phyloP scores from a whole-genome alignment of 768 basidiomycete genomes.

The Suillus paluster region DNA sequence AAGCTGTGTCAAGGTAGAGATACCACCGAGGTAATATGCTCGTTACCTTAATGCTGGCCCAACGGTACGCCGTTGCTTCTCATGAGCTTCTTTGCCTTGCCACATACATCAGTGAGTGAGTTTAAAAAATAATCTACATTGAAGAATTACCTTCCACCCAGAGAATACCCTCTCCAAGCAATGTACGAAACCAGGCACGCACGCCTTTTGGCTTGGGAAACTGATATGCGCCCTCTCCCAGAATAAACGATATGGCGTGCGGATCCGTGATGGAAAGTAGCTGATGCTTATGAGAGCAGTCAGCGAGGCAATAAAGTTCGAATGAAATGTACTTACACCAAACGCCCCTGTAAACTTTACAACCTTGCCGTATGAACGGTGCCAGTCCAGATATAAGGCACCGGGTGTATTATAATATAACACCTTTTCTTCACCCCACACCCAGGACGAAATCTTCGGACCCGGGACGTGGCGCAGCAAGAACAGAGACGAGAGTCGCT shows the following conservation, averaged over 20 bases:
- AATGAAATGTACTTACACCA: constrained; percentile 45
- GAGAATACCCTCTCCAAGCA: constrained; percentile 65
- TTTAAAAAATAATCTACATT: constrained; percentile 6
- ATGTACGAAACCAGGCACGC: constrained; percentile 64
- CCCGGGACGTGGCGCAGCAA: constrained; percentile 55
- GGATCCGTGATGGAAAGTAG: constrained; percentile 61
- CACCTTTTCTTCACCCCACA: constrained; percentile 68
- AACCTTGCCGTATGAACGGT: constrained; percentile 54
- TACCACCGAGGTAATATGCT: constrained; percentile 5
- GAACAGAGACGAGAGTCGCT: constrained; percentile 36
- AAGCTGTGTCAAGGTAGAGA: constrained; percentile 4
- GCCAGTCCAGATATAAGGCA: constrained; percentile 55
- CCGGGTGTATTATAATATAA: constrained; percentile 59
- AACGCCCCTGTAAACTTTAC: constrained; percentile 60
- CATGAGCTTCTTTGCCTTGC: constrained; percentile 59
- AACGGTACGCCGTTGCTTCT: constrained; percentile 54
- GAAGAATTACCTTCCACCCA: constrained; percentile 60
- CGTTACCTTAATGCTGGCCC: constrained; percentile 61
- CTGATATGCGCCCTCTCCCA: constrained; percentile 56
- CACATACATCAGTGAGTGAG: constrained; percentile 10
- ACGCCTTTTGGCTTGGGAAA: constrained; percentile 70
- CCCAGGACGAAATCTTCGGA: constrained; percentile 48
- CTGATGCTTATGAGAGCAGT: constrained; percentile 47
- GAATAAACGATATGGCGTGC: constrained; percentile 55
- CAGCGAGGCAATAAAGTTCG: constrained; percentile 12